Base-by-base conservation (phyloP, 1,139 yeast species). In the Arxiozyma slooffiae region DNA sequence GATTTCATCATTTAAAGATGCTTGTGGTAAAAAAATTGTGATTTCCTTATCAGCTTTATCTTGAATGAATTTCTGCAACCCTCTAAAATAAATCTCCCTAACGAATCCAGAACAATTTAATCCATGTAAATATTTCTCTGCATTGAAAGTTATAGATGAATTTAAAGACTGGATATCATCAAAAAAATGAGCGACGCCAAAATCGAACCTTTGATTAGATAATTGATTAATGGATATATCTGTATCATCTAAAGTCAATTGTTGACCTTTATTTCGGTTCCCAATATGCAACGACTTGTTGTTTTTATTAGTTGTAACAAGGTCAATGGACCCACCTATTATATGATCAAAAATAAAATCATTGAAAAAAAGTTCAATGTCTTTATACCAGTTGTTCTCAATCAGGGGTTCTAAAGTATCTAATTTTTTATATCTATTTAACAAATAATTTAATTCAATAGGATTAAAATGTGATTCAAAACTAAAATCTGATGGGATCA, bases 81-180 rank as follows among this genome's bases (percentile, higher is more conserved):
- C 74, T 53, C 92, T 76, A 55, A 86, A 79, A 48, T 78, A 71
- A 22, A 88, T 61, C 60, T 88, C 96, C 22, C 77, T 75, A 3
- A 85, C 94, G 64, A 87, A 82, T 34, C 73, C 73, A 1, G 82
- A 73, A 48, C 80, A 82, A 53, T 80, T 81, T 52, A 89, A 67
- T 0, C 95, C 96, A 58, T 78, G 75, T 8, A 90, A 69, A 49
- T 85, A 80, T 62, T 84, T 88, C 56, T 84, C 75, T 0, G 90
- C 85, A n/a, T 81, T 80, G 68, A 86, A 79, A 0, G 68, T 66
- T 7, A 74, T 62, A 14, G 72, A 57, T 1, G 67, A 58, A 0
- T 64, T 52, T 42, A 79, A 67, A 52, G 78, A 68, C 22, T 67
- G 51, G 17, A 69, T 44, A 21, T 68, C 58, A 23, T 70, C 64